Evolutionary conservation across 164 flowering plant species (phyloP).

Genomic region (Paratinospora sagittata): DNA sequence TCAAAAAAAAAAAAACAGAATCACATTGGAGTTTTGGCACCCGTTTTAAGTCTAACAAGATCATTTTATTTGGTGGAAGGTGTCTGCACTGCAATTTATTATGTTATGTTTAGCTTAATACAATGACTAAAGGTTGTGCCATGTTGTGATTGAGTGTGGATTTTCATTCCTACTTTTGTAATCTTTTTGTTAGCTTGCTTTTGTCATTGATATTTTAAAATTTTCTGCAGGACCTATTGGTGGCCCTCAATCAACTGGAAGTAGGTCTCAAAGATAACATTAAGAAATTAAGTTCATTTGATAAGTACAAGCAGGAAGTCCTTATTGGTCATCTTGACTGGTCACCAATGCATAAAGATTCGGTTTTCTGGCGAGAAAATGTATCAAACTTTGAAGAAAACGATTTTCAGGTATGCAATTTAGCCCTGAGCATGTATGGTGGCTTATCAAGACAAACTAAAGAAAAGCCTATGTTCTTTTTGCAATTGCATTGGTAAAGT

Average conservation of each 20-base stretch:
- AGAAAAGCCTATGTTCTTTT: not conserved
- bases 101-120: not conserved
- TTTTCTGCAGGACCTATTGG: conserved; percentile 70
- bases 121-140: not conserved
- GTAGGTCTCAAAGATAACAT: conserved; percentile 75
- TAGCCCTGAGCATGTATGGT: not conserved
- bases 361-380: conserved; percentile 88
- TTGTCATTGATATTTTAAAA: not conserved
- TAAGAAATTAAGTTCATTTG: conserved; percentile 66
- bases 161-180: not conserved
- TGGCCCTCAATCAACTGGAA: conserved; percentile 82
- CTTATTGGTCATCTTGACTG: conserved; percentile 96
- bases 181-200: not conserved
- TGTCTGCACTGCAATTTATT: not conserved
- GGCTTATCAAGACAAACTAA: not conserved
- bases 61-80: not conserved
- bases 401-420: conserved; percentile 75
- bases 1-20: no score
- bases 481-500: not conserved
- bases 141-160: not conserved
- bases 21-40: not conserved
- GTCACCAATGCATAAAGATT: conserved; percentile 96
- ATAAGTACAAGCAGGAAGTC: no score
- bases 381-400: conserved; percentile 77
- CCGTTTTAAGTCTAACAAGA: not conserved